These are phyloP conservation scores for Cystoisospora suis DNA, from an alignment of 169 alveolate species.

Conservation along the genomic window DNA sequence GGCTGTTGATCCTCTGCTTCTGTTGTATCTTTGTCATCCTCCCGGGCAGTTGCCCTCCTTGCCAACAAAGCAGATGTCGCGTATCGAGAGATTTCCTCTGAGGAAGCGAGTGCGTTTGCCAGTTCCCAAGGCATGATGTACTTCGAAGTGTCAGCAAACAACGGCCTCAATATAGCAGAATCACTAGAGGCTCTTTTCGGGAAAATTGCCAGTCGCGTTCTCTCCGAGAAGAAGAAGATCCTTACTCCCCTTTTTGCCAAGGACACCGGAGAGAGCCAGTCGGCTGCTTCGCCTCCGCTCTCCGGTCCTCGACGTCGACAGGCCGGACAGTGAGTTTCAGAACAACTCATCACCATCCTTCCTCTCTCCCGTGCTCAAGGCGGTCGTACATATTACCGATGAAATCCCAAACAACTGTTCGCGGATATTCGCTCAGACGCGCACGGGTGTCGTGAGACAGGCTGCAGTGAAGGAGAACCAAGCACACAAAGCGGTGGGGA, in stretches of 20 bases:
- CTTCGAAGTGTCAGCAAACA: constrained; percentile 80
- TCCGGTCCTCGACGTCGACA: too few species aligned
- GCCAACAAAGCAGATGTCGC: constrained; percentile 83
- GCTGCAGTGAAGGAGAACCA: too few species aligned
- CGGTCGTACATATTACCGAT: too few species aligned
- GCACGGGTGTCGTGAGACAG: too few species aligned
- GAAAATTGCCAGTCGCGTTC: neutral
- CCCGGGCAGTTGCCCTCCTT: constrained; percentile 7
- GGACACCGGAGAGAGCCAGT: neutral
- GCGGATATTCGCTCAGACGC: too few species aligned
- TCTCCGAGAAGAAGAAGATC: neutral
- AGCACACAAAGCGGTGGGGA: too few species aligned
- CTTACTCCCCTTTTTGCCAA: neutral
- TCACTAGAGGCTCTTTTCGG: constrained; percentile 62
- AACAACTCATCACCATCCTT: too few species aligned
- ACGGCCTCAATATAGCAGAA: constrained; percentile 76
- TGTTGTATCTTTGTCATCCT: constrained; percentile 69
- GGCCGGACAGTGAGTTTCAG: too few species aligned
- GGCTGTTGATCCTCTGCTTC: too few species aligned
- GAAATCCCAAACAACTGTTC: too few species aligned
- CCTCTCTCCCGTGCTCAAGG: too few species aligned
- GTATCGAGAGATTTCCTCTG: constrained; percentile 74
- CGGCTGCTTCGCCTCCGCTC: too few species aligned
- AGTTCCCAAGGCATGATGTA: constrained; percentile 74
- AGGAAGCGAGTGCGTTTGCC: constrained; percentile 77